phyloP scores from a whole-genome alignment of 345 rosid genomes.

The Cardamine chenopodiifolia region DNA sequence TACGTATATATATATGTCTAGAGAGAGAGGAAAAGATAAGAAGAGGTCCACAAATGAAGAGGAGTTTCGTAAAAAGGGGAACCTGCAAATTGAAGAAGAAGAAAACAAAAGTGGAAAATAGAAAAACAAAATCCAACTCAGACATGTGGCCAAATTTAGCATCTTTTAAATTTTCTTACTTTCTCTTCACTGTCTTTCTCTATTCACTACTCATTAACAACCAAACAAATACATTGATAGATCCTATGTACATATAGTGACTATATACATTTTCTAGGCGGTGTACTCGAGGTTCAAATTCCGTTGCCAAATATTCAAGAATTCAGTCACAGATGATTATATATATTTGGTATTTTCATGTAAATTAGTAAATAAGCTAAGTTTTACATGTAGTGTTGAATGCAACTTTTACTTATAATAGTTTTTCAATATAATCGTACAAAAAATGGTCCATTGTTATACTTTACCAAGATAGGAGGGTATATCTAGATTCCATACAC shows the following conservation, averaged over 20 bases:
- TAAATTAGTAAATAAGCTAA: constrained; percentile 25
- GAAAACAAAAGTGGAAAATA: constrained; percentile 50
- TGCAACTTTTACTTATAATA: constrained; percentile 28
- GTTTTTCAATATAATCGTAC: constrained; percentile 23
- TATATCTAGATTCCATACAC: constrained; percentile 26
- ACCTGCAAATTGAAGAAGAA: constrained; percentile 45
- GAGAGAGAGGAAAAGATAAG: constrained; percentile 40
- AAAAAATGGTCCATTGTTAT: constrained; percentile 39
- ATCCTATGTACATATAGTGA: constrained; percentile 38
- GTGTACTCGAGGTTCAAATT: constrained; percentile 45
- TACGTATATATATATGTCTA: constrained; percentile 4
- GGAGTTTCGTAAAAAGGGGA: constrained; percentile 49
- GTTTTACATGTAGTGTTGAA: constrained; percentile 37
- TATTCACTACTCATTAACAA: constrained; percentile 39
- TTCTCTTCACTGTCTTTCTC: constrained; percentile 42
- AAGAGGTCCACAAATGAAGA: constrained; percentile 27
- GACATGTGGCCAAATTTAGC: constrained; percentile 51
- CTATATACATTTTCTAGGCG: constrained; percentile 42
- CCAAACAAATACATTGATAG: constrained; percentile 44
- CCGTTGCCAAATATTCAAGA: constrained; percentile 24
- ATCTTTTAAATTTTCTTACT: constrained; percentile 36
- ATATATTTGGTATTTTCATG: constrained; percentile 35
- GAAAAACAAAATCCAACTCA: constrained; percentile 47
- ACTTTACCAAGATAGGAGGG: constrained; percentile 38
- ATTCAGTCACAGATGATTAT: constrained; percentile 33